phyloP scores from a whole-genome alignment of 1,139 yeast genomes.

The Sugiyamaella neomexicana region DNA sequence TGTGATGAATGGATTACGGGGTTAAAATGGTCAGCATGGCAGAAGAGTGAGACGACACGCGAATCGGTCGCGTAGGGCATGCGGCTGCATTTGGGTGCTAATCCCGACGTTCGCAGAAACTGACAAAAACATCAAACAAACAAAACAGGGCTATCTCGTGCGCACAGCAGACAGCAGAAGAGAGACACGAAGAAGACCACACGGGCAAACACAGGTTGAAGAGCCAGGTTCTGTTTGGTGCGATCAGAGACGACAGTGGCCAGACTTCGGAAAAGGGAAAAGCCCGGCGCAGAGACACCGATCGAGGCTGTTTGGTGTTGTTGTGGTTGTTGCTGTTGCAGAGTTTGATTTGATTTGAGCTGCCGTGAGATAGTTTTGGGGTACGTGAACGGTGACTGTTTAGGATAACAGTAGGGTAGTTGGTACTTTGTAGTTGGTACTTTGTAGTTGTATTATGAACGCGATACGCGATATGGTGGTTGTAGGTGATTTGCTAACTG shows the following conservation, averaged over 20 bases:
- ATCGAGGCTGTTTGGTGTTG: no score
- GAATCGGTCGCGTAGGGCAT: no score
- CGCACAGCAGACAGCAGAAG: background rate
- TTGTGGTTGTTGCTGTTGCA: background rate
- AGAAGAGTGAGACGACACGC: no score
- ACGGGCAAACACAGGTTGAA: no score
- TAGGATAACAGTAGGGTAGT: no score
- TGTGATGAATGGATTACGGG: no score
- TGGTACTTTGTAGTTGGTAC: no score
- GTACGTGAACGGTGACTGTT: background rate
- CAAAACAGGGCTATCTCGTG: background rate
- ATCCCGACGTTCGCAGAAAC: background rate
- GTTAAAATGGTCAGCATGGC: no score
- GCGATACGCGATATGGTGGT: no score
- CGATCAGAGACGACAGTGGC: background rate
- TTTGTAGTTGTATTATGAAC: no score
- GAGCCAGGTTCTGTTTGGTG: background rate
- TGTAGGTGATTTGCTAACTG: no score
- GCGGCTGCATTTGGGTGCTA: background rate
- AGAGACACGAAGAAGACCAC: background rate
- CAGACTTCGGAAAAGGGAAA: no score
- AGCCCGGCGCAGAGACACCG: background rate
- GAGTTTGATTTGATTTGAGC: background rate
- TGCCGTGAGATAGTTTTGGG: background rate
- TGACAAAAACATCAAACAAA: slow-evolving; percentile 3